Conservation (phyloP, 371 early-diverging fungal species). For the Mortierella sp. region DNA sequence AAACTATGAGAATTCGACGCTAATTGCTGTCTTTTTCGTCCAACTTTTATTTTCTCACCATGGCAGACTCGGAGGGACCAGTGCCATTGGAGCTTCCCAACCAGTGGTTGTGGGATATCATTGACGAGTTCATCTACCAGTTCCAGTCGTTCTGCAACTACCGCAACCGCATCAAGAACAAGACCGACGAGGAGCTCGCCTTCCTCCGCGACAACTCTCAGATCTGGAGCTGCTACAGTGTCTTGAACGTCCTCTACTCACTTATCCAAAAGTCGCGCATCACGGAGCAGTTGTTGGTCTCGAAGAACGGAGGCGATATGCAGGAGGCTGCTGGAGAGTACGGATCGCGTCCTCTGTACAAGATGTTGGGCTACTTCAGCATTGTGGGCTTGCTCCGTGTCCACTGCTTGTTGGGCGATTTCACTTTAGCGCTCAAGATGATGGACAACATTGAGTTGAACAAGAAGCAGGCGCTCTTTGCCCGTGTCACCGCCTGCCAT, state of each 20-base stretch:
- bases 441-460: conserved; percentile 95
- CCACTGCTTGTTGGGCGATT: conserved; percentile 96
- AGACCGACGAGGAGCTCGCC: conserved; percentile 84
- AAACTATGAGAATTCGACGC: too few relatives aligned
- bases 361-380: conserved; percentile 96
- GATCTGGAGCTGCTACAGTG: conserved; percentile 96
- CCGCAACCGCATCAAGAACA: conserved; percentile 87
- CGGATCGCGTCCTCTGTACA: conserved; percentile 86
- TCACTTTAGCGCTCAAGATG: conserved; percentile 93
- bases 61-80: conserved; percentile 83
- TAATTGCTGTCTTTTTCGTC: too few relatives aligned
- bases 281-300: conserved; percentile 90
- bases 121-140: conserved; percentile 98
- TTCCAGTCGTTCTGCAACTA: conserved; percentile 97
- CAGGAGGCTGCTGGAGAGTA: conserved; percentile 85
- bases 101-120: conserved; percentile 99
- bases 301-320: conserved; percentile 92
- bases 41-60: background rate
- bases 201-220: conserved; percentile 87
- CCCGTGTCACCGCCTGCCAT: conserved; percentile 95
- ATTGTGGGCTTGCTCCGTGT: conserved; percentile 94
- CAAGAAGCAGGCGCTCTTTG: conserved; percentile 91
- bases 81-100: conserved; percentile 93
- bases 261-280: conserved; percentile 96
- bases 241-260: conserved; percentile 94